Evolutionary conservation across 176 grass and related monocot genomes (phyloP).

Genomic region (sorghum (Sorghum bicolor)): Sorghum_bicolor_NCBIv3 NC_012871.2:77599501-77600000

Average conservation of each 20-base stretch:
- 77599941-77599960: slow-evolving; percentile 55
- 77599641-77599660: too few species aligned
- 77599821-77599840: slow-evolving; percentile 97
- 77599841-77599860: slow-evolving; percentile 86
- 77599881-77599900: background rate
- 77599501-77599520: too few species aligned
- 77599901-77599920: background rate
- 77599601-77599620: too few species aligned
- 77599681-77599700: background rate
- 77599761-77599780: slow-evolving; percentile 10
- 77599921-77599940: slow-evolving; percentile 17
- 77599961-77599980: slow-evolving; percentile 99
- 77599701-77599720: slow-evolving; percentile 5
- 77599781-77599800: slow-evolving; percentile 12
- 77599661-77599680: background rate
- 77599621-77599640: too few species aligned
- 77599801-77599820: slow-evolving; percentile 53
- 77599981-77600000: slow-evolving; percentile 92
- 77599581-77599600: too few species aligned
- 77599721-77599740: background rate
- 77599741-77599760: slow-evolving; percentile 2
- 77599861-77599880: slow-evolving; percentile 35
- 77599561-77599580: too few species aligned
- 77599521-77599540: too few species aligned
- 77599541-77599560: too few species aligned